These are phyloP conservation scores for Ophiocordyceps camponoti-saundersi DNA, from an alignment of 2,329 filamentous ascomycete species.

Conservation along the genomic window DNA sequence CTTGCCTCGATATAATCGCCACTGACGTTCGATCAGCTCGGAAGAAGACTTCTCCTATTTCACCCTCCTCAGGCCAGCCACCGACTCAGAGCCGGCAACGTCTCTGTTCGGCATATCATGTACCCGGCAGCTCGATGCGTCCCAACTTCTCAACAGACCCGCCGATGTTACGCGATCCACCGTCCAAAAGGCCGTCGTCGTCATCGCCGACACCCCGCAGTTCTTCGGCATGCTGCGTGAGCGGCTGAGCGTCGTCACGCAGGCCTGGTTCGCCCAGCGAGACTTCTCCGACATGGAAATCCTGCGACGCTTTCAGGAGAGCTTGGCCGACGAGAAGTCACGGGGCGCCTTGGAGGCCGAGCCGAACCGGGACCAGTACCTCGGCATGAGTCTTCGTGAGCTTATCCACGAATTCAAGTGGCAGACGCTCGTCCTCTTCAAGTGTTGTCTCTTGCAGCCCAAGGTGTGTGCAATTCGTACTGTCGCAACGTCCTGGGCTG, in stretches of 20 bases:
- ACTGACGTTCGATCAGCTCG: constrained; percentile 32
- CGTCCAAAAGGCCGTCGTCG: constrained; percentile 94
- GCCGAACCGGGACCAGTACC: constrained; percentile 66
- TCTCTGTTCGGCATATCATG: constrained; percentile 94
- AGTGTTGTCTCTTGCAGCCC: constrained; percentile 82
- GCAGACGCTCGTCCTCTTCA: constrained; percentile 86
- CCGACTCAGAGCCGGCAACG: constrained; percentile 39
- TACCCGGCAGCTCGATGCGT: constrained; percentile 76
- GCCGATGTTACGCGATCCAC: constrained; percentile 91
- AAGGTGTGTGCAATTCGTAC: constrained; percentile 45
- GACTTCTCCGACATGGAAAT: constrained; percentile 91
- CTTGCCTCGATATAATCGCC: background rate
- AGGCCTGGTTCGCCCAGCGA: constrained; percentile 88
- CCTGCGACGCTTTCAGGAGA: constrained; percentile 78
- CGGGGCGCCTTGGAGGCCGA: constrained; percentile 43
- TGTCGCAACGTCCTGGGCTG: background rate
- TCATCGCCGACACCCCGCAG: constrained; percentile 81
- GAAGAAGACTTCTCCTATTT: constrained; percentile 98
- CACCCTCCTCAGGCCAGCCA: constrained; percentile 57
- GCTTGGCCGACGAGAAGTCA: constrained; percentile 51
- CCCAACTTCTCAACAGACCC: constrained; percentile 58
- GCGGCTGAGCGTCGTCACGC: constrained; percentile 76
- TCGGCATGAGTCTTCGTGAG: constrained; percentile 77
- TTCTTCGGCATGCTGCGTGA: constrained; percentile 83
- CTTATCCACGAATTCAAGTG: constrained; percentile 88